Percentiles rank a stretch among this genome's conserved stretches.
These are phyloP conservation scores for Seiridium unicorne DNA, from an alignment of 2,329 filamentous ascomycete species.

Conservation along the genomic window DNA sequence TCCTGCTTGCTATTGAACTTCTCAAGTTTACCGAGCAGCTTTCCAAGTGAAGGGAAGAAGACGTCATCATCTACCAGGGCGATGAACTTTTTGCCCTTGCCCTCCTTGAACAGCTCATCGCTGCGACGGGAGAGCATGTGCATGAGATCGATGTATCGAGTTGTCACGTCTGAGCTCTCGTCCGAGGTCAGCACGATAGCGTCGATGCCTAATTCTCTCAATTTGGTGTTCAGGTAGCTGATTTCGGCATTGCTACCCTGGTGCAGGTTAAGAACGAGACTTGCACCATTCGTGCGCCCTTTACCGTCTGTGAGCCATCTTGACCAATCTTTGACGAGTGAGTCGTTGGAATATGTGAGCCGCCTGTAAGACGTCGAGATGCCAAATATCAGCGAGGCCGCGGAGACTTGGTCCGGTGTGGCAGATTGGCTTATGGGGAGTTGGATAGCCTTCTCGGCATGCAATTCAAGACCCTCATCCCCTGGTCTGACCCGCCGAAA, in stretches of 20 bases:
- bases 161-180: constrained; percentile 28
- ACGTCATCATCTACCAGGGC: constrained; percentile 45
- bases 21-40: constrained; percentile 36
- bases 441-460: constrained; percentile 23
- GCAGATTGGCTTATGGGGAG: constrained; percentile 31
- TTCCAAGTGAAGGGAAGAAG: constrained; percentile 41
- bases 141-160: constrained; percentile 37
- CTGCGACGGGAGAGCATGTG: constrained; percentile 30
- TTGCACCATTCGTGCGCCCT: constrained; percentile 40
- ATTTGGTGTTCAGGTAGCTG: constrained; percentile 23
- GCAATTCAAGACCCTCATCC: constrained; percentile 15
- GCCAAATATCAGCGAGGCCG: constrained; percentile 38
- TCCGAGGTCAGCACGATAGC: constrained; percentile 32
- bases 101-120: constrained; percentile 31
- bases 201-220: constrained; percentile 37
- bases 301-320: constrained; percentile 43
- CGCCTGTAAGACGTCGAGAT: constrained; percentile 42
- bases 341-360: constrained; percentile 34
- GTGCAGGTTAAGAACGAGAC: constrained; percentile 39
- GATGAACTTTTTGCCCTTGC: constrained; percentile 37
- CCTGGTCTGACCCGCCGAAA: constrained; percentile 14
- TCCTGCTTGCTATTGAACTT: constrained; percentile 29
- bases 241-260: constrained; percentile 32
- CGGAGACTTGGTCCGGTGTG: constrained; percentile 32
- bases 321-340: constrained; percentile 40